Evolutionary conservation across 192 early-diverging fungal species (phyloP), one percentile per base, ranked within the genome.

Genomic region (Coemansia sp.): DNA sequence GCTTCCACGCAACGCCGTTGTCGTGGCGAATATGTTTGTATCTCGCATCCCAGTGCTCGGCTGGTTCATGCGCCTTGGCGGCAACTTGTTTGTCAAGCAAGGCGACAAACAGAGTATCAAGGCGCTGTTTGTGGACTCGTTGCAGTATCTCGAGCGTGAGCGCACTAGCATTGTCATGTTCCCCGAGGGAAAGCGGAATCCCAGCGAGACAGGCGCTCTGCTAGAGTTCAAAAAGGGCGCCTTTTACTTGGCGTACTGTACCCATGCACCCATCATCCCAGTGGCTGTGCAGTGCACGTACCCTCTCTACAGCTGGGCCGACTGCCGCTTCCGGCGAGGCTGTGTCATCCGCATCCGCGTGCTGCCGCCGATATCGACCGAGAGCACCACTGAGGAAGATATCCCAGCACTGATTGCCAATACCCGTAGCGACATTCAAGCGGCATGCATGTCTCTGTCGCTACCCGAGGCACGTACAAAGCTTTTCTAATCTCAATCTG

Each of bases 141-240:
- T 89, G 48, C 83, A 86, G 2, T 84, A 86, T 64, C 85, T 97
- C 62, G 85, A 91, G 61, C 79, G 87, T 61, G 86, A 89, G 62
- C 87, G 89, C 50, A 88, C 90, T 78, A 75, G 87, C 60, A 86
- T 96, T 33, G 91, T 88, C 67, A 91, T 98, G 71, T 98, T 91
- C 71, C 94, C 94, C 52, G 94, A 96, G 79, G 96, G 94, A 53
- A 95, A 90, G 16, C 90, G 94, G 53, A 90, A 90, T 16, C 88
- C 86, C 63, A 86, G 88, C 38, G 72, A 76, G n/a, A 84, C 86
- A 31, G 85, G 88, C 36, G 65, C 89, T 50, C 60, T 98, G 55
- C 77, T 96, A 42, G 93, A 92, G 7, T 96, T 98, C 77, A 98
- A 98, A 79, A 98, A 96, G 85, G 96, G 96, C 11, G 96, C 93